phyloP scores from a whole-genome alignment of 441 rosid genomes.

The Erodium moschatum region DNA sequence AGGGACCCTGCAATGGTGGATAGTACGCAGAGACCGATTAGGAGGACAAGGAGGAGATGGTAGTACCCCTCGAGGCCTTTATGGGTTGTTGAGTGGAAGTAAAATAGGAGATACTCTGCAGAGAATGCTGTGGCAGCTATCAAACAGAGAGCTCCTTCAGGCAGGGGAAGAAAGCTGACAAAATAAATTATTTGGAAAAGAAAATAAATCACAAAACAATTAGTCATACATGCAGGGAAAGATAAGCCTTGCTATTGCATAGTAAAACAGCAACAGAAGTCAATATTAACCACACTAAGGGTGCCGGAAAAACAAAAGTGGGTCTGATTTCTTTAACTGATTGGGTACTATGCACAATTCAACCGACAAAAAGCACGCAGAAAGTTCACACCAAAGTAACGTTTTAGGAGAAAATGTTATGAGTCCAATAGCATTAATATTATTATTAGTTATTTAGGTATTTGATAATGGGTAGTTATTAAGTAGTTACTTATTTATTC shows the following conservation, averaged over 20 bases:
- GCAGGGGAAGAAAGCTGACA: slow-evolving; percentile 60
- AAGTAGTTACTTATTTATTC: too few species aligned
- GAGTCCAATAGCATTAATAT: too few species aligned
- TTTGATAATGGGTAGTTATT: too few species aligned
- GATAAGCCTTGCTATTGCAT: background rate
- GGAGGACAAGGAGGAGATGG: slow-evolving; percentile 79
- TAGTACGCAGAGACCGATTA: slow-evolving; percentile 33
- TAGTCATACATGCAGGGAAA: background rate
- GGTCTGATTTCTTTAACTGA: background rate
- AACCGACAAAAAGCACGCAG: background rate
- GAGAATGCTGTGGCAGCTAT: slow-evolving; percentile 71
- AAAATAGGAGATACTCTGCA: slow-evolving; percentile 74
- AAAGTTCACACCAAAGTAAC: background rate
- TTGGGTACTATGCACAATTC: background rate
- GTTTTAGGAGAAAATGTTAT: background rate
- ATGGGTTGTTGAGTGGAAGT: slow-evolving; percentile 90
- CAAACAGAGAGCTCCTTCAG: slow-evolving; percentile 68
- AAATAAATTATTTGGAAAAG: background rate
- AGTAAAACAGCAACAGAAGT: background rate
- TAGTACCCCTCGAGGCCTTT: slow-evolving; percentile 94
- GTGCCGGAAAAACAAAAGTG: background rate
- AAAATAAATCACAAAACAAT: background rate
- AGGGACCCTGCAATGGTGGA: slow-evolving; percentile 65
- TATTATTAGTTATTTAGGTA: too few species aligned
- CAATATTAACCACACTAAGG: background rate